Evolutionary conservation across 73 alveolate species (phyloP).

Genomic region (Paramecium pentaurelia): DNA sequence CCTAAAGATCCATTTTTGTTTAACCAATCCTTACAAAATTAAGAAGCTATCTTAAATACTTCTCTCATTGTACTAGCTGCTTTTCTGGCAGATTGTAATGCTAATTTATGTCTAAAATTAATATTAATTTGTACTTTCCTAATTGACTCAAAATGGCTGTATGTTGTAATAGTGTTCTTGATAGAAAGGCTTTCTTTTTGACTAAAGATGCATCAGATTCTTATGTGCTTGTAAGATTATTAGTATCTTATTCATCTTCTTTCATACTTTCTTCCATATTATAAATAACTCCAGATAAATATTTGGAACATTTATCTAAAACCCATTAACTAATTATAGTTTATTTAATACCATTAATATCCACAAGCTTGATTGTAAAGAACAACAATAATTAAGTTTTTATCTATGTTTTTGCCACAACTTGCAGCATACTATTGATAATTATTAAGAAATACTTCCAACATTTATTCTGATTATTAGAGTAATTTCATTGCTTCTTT

Average conservation of each 20-base stretch:
- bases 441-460: constrained; percentile 15
- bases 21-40: constrained; percentile 31
- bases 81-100: background rate
- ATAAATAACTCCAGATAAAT: constrained; percentile 57
- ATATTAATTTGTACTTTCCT: constrained; percentile 9
- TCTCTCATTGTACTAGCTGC: constrained; percentile 32
- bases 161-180: background rate
- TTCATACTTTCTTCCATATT: constrained; percentile 53
- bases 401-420: constrained; percentile 60
- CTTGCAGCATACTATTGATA: constrained; percentile 52
- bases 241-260: constrained; percentile 44
- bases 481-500: constrained; percentile 48
- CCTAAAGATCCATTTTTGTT: constrained; percentile 38
- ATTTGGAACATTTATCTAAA: constrained; percentile 59
- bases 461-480: constrained; percentile 54
- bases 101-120: constrained; percentile 28
- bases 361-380: constrained; percentile 58
- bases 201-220: constrained; percentile 15
- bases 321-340: constrained; percentile 33
- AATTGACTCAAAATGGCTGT: constrained; percentile 21
- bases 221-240: background rate
- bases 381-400: constrained; percentile 50
- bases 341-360: constrained; percentile 39
- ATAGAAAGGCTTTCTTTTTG: background rate
- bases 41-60: background rate